Percentiles rank a stretch among this genome's conserved stretches.
Conservation (phyloP, 2,329 filamentous ascomycete genomes). For the Alternaria postmessia region DNA sequence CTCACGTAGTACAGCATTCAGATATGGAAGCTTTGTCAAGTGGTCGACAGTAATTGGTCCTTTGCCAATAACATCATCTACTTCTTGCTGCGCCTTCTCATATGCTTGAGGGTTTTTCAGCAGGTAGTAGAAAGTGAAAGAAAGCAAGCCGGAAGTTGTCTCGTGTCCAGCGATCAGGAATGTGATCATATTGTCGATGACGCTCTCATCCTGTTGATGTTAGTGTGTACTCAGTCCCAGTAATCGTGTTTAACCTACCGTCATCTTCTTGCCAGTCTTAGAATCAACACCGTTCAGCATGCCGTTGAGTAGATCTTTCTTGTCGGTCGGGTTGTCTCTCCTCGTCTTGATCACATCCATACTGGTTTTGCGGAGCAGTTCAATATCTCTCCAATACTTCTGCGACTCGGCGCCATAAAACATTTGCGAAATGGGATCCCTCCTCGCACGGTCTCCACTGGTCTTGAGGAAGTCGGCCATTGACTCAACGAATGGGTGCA, state of each 20-base stretch:
- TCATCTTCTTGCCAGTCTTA: conserved; percentile 66
- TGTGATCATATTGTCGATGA: conserved; percentile 73
- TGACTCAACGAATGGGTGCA: conserved; percentile 51
- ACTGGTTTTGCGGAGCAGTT: conserved; percentile 63
- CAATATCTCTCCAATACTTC: conserved; percentile 64
- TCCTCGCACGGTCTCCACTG: conserved; percentile 44
- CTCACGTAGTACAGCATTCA: conserved; percentile 63
- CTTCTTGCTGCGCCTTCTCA: conserved; percentile 61
- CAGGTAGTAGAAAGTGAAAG: conserved; percentile 61
- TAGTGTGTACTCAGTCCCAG: too few relatives aligned
- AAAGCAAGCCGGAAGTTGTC: conserved; percentile 50
- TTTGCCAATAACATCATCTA: conserved; percentile 61
- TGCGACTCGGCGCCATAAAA: conserved; percentile 46
- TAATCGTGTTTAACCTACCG: conserved; percentile 4
- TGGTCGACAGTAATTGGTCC: conserved; percentile 58
- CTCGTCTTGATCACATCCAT: conserved; percentile 66
- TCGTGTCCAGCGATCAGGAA: conserved; percentile 63
- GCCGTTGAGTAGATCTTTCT: conserved; percentile 68
- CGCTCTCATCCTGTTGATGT: conserved; percentile 58
- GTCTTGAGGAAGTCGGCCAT: conserved; percentile 51
- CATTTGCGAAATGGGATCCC: conserved; percentile 43
- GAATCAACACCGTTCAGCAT: conserved; percentile 68
- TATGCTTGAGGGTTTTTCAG: conserved; percentile 61
- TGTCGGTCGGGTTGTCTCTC: conserved; percentile 61
- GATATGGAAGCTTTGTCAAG: conserved; percentile 61